Evolutionary conservation across 805 yeast genomes (phyloP).

Genomic region (Metschnikowia santaceciliae): DNA sequence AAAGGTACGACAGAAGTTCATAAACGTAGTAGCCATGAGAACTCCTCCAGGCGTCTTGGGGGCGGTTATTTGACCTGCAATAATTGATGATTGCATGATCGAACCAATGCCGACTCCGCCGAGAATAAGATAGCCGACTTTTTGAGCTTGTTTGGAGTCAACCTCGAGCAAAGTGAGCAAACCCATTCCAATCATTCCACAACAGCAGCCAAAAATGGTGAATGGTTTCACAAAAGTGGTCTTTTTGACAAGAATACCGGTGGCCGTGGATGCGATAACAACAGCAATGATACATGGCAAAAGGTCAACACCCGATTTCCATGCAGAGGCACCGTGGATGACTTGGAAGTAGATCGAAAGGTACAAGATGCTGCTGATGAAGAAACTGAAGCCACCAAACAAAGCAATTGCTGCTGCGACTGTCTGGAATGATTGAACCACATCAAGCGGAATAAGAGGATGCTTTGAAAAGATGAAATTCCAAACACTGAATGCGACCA

Average conservation of each 20-base stretch:
- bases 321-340: conserved; percentile 36
- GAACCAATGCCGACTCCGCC: conserved; percentile 48
- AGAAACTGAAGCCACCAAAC: conserved; percentile 17
- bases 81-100: conserved; percentile 41
- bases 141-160: conserved; percentile 30
- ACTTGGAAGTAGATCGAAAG: conserved; percentile 49
- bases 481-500: conserved; percentile 19
- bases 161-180: conserved; percentile 37
- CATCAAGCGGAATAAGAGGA: conserved; percentile 19
- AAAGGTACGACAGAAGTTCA: conserved; percentile 42
- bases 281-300: conserved; percentile 42
- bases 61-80: conserved; percentile 46
- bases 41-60: conserved; percentile 50
- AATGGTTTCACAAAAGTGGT: conserved; percentile 41
- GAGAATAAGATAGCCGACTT: conserved; percentile 45
- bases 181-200: conserved; percentile 45
- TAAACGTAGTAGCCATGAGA: conserved; percentile 44
- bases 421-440: conserved; percentile 13
- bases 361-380: conserved; percentile 23
- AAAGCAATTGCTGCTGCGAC: conserved; percentile 14
- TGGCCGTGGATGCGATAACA: conserved; percentile 30
- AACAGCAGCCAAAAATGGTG: conserved; percentile 29
- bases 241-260: conserved; percentile 38
- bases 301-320: conserved; percentile 44
- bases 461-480: conserved; percentile 16